Conservation (phyloP, 177 flowering plant genomes). For the Telopea speciosissima region DNA sequence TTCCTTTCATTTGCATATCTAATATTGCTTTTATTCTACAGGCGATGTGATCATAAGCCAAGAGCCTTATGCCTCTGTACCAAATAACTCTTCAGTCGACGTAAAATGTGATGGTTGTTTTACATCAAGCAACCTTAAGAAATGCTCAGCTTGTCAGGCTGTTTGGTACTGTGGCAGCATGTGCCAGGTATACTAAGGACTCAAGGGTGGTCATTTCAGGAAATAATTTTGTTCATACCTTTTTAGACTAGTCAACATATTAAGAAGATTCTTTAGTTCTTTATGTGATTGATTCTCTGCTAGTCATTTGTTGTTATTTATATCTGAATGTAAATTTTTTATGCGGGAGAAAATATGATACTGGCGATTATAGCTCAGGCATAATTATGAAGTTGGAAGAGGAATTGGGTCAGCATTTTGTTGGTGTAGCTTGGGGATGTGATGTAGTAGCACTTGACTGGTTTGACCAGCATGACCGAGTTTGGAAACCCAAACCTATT, state of each 20-base stretch:
- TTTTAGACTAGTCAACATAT: neutral
- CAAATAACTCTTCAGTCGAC: conserved; percentile 37
- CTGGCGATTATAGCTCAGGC: too few species aligned
- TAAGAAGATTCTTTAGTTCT: neutral
- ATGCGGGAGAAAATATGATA: neutral
- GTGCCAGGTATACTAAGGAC: conserved; percentile 62
- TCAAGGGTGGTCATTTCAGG: neutral
- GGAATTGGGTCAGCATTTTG: too few species aligned
- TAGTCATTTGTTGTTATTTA: neutral
- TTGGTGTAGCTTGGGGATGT: too few species aligned
- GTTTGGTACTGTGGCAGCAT: conserved; percentile 77
- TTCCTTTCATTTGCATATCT: neutral
- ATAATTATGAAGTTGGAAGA: too few species aligned
- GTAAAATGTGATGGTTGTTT: conserved; percentile 80
- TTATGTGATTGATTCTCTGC: neutral
- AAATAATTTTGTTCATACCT: neutral
- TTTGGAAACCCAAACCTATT: too few species aligned
- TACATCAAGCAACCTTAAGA: conserved; percentile 45
- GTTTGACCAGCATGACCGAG: too few species aligned
- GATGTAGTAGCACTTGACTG: too few species aligned
- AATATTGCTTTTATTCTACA: conserved; percentile 21
- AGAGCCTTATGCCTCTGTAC: conserved; percentile 76
- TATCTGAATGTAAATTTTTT: neutral
- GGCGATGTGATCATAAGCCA: conserved; percentile 79
- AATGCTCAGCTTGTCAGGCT: conserved; percentile 78